Evolutionary conservation across 2,329 filamentous ascomycete genomes (phyloP).

Genomic region (Exophiala sp.): DNA sequence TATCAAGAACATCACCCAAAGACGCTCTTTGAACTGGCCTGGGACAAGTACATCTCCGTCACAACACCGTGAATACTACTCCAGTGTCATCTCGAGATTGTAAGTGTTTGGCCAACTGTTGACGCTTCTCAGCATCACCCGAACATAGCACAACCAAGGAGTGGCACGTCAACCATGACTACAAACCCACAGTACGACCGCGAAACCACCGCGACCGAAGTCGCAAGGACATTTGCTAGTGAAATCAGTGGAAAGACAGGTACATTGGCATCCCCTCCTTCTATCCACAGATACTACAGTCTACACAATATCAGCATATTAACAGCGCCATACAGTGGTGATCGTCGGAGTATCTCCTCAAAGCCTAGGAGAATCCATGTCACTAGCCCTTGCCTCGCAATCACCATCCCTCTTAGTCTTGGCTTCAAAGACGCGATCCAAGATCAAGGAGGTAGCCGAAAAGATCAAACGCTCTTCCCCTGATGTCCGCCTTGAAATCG

Average conservation of each 20-base stretch:
- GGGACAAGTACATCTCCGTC: too few species aligned
- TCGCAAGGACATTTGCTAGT: constrained; percentile 26
- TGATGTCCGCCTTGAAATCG: constrained; percentile 26
- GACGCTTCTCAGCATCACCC: too few species aligned
- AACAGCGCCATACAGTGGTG: constrained; percentile 31
- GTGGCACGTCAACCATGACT: constrained; percentile 7
- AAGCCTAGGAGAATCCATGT: constrained; percentile 37
- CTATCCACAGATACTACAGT: too few species aligned
- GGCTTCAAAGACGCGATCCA: constrained; percentile 36
- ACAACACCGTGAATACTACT: too few species aligned
- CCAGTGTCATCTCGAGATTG: too few species aligned
- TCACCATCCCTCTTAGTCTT: constrained; percentile 37
- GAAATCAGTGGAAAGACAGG: constrained; percentile 28
- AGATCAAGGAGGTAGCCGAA: constrained; percentile 32
- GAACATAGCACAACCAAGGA: too few species aligned
- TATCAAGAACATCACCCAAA: too few species aligned
- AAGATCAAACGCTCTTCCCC: constrained; percentile 27
- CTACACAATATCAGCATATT: constrained; percentile 5
- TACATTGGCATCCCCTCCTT: background rate
- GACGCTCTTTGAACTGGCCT: too few species aligned
- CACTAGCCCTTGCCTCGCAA: constrained; percentile 35
- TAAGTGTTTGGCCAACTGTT: too few species aligned
- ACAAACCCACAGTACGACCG: constrained; percentile 12
- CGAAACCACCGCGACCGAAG: constrained; percentile 17
- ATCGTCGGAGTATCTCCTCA: constrained; percentile 40